Conservation (phyloP, 2,329 filamentous ascomycete genomes). For the Colletotrichum australisinense region DNA sequence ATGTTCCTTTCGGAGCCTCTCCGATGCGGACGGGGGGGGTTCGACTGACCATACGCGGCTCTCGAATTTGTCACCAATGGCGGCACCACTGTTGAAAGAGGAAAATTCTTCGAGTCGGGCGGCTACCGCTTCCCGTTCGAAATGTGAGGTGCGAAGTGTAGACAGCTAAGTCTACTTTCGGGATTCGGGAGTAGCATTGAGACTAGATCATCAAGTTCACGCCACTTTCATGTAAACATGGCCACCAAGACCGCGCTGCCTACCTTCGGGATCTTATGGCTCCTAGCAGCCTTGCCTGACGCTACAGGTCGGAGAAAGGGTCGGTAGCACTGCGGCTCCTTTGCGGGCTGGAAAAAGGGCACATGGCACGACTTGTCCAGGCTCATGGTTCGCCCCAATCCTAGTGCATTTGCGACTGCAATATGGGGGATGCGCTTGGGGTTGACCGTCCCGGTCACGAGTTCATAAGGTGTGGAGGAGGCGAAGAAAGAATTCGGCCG, state of each 20-base stretch:
- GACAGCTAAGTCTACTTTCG: not conserved
- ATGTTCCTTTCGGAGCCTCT: not conserved
- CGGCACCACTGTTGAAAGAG: not conserved
- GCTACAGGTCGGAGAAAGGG: conserved; percentile 22
- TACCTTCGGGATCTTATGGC: not conserved
- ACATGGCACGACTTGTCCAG: not conserved
- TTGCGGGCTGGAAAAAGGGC: not conserved
- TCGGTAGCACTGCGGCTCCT: conserved; percentile 31
- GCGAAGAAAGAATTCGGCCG: conserved; percentile 16
- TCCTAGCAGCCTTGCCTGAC: not conserved
- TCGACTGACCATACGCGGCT: not conserved
- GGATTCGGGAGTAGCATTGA: not conserved
- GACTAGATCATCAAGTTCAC: not conserved
- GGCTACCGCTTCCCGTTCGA: too few relatives aligned
- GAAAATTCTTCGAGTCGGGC: not conserved
- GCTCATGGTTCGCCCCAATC: conserved; percentile 9
- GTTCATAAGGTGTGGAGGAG: not conserved
- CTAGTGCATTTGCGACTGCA: not conserved
- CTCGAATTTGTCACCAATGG: not conserved
- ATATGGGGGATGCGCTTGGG: conserved; percentile 8
- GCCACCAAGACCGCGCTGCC: not conserved
- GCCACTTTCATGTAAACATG: not conserved
- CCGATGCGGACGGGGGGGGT: not conserved
- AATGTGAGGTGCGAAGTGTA: not conserved
- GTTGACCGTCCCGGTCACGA: conserved; percentile 5